Evolutionary conservation across 2,329 filamentous ascomycete genomes (phyloP), one percentile per base, ranked within the genome.

Genomic region (Penicillium capsulatum): DNA sequence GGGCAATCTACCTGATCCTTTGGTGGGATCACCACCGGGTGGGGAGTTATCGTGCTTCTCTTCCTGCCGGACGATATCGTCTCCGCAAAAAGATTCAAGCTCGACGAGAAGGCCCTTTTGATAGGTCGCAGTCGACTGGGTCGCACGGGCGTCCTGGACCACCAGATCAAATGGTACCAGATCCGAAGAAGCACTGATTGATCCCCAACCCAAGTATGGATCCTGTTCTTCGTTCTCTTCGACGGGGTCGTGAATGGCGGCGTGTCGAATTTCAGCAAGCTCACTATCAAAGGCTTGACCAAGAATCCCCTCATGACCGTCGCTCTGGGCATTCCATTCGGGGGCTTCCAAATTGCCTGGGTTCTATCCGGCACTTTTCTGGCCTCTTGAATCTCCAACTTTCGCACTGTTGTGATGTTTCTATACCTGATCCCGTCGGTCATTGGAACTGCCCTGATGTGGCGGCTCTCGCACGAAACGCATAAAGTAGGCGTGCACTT

Each of bases 181-280:
- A 68, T 76, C 24, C 61, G 64, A n/a, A 0, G 74, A 76, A 47
- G 71, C 72, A 0, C 51, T 72, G 5, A 26, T 56, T 3, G 70
- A 73, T 36, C 60, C n/a, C n/a, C n/a, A n/a, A n/a, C 66, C 0
- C 69, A 73, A 48, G 62, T 72, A 5, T 71, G 68, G 67, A 55
- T 72, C 1, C 44, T 71, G 4, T 69, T 69, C 36, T 42, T 68
- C 37, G 66, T 66, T 3, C 57, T 79, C 0, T 56, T 76, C 13
- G 79, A 79, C 40, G 75, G 79, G 48, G 59, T 66, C 2, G 69
- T 78, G 46, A 61, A 61, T 20, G 58, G 79, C 70, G 76, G 75
- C 0, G 57, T 76, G 7, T 70, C 75, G 4, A 77, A 74, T 47
- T 79, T 79, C 45, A 70, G 72, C 27, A 77, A 75, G 38, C 65